Evolutionary conservation across 2,329 filamentous ascomycete genomes (phyloP), one percentile per base, ranked within the genome.

Genomic region (Exophiala calicioides): DNA sequence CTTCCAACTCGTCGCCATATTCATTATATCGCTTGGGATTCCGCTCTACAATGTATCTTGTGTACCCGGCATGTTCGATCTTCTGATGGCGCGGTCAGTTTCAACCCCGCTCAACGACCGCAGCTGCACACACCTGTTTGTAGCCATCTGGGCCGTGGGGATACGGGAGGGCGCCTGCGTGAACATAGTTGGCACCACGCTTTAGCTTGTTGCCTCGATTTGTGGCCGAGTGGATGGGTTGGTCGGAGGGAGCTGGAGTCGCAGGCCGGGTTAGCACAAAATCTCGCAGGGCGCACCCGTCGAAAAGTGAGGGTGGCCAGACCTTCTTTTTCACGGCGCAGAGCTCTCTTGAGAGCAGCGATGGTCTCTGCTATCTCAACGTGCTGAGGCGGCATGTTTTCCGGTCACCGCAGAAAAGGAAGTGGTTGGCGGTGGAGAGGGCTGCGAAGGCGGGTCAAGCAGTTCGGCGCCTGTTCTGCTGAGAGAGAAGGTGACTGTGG

Each of bases 141-240:
- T 81, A 80, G 1, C 74, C 70, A 29, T 73, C 69, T 36, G 72
- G 69, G 6, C 76, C 73, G 53, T 73, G 68, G 3, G 72, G 67
- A 48, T 70, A 73, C 20, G 79, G 77, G 43, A 81, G 64, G 13
- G 73, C 70, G 27, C 78, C 78, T 53, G 77, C 71, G 52, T 77
- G 77, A 32, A 81, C 72, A 61, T 77, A 75, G 52, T 71, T 71
- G 18, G 80, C 76, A 59, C 80, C 78, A 49, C 72, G 72, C 62
- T 76, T 77, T 57, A 84, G 69, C 64, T 82, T 84, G 62, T 83
- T 81, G 47, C 78, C 78, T 60, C 78, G 74, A 61, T 81, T 81
- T 40, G 77, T 77, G 40, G 75, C 74, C 47, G 74, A 69, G 19
- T 70, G 70, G 55, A 80, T 76, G 33, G 71, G 66, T 38, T 79